Base-by-base conservation (phyloP, 495 filamentous ascomycete genomes). In the Penicillium steckii region DNA sequence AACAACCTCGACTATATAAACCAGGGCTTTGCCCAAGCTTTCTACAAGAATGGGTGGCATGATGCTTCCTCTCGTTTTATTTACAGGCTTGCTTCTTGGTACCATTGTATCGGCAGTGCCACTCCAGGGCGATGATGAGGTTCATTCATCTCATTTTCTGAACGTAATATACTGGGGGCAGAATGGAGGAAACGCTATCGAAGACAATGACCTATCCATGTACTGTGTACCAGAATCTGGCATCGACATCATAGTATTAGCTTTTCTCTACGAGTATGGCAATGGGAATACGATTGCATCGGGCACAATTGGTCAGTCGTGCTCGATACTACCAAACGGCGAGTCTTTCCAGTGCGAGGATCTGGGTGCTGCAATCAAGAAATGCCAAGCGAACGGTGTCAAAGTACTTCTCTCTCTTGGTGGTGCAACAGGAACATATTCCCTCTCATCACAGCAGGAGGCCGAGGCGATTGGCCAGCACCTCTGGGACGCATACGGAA, bases 401-500 rank as follows among this genome's bases (percentile, higher is more conserved):
- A 75, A 71, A 30, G 69, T 83, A 12, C 68, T 84, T n/a, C 52
- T 83, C 5, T 77, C 72, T 23, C 61, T 83, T 1, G 76, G 77
- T 30, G 80, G 78, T 23, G 72, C 73, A 13, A 45, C 50, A 8
- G 69, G 68, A 2, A 61, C 61, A 5, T 71, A 69, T 49, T 67
- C 70, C 18, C 68, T 84, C 19, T 44, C 65, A 0, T 69, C 66
- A 4, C 53, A 71, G 23, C 45, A 53, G 7, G 62, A 80, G 53
- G 80, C 80, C 9, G 62, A 68, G 27, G 50, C 63, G 2, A 73
- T 81, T 35, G 81, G 77, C 13, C 55, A 61, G 32, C 74, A 74
- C 26, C 71, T 84, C 2, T 83, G 80, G 78, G 63, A 78, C 15
- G 69, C 80, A 4, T 83, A 81, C 49, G 78, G 79, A 35, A 72